Percentiles rank a stretch among this genome's conserved stretches.
phyloP scores from a whole-genome alignment of 179 eudicot species.

The Spinacia oleracea region DNA sequence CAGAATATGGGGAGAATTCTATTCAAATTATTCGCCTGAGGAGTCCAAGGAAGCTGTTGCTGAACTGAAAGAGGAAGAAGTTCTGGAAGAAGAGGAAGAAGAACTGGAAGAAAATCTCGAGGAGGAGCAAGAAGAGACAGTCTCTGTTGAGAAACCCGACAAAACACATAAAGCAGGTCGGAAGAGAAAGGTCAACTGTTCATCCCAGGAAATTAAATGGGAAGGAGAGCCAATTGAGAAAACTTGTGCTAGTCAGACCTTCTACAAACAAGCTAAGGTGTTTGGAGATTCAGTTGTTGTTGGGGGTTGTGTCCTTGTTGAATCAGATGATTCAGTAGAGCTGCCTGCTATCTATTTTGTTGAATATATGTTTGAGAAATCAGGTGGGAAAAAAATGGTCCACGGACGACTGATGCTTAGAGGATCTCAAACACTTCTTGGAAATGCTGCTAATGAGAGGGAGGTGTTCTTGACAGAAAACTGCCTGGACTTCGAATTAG shows the following conservation, averaged over 20 bases:
- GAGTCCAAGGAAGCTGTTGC: conserved; percentile 45
- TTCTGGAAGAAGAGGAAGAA: conserved; percentile 51
- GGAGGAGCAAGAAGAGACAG: conserved; percentile 20
- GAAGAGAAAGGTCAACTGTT: not conserved
- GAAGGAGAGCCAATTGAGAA: conserved; percentile 54
- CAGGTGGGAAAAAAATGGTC: conserved; percentile 58
- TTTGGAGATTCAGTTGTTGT: conserved; percentile 54
- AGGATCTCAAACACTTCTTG: conserved; percentile 80
- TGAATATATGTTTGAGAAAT: conserved; percentile 83
- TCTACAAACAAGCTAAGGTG: conserved; percentile 57
- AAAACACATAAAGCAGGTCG: too few relatives aligned
- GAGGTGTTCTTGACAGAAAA: conserved; percentile 82
- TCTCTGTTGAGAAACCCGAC: too few relatives aligned
- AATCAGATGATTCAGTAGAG: conserved; percentile 42
- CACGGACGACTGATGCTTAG: conserved; percentile 83
- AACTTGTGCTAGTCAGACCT: conserved; percentile 35
- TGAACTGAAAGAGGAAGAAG: conserved; percentile 52
- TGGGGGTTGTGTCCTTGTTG: conserved; percentile 66
- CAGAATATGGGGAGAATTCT: conserved; percentile 91
- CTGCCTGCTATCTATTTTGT: conserved; percentile 57
- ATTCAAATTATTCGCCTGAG: conserved; percentile 77
- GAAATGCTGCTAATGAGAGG: conserved; percentile 75
- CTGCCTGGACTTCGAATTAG: conserved; percentile 74
- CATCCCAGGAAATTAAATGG: conserved; percentile 58
- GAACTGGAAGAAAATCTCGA: conserved; percentile 63